Percentiles rank a stretch among this genome's conserved stretches.
Conservation (phyloP, 2,329 filamentous ascomycete species). For the Ophiostoma angusticollis region DNA sequence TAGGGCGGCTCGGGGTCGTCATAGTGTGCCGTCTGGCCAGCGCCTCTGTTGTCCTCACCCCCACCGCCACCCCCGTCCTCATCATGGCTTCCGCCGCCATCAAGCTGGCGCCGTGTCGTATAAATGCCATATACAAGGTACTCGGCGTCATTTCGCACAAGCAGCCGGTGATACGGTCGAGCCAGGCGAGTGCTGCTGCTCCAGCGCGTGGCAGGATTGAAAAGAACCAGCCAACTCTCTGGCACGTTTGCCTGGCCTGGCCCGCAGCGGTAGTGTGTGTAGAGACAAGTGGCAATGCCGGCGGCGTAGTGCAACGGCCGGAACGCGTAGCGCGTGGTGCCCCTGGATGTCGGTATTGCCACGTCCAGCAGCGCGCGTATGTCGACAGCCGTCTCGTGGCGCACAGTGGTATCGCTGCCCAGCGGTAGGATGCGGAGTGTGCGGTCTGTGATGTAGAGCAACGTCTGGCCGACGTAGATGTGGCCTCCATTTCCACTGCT, state of each 20-base stretch:
- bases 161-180: slow-evolving; percentile 41
- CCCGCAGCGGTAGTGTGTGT: slow-evolving; percentile 27
- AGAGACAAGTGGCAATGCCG: slow-evolving; percentile 44
- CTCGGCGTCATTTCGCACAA: slow-evolving; percentile 50
- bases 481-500: too few relatives aligned
- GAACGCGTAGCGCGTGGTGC: slow-evolving; percentile 31
- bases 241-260: slow-evolving; percentile 16
- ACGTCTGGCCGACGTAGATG: slow-evolving; percentile 37
- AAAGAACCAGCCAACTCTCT: slow-evolving; percentile 40
- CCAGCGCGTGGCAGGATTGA: slow-evolving; percentile 27
- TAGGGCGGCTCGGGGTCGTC: slow-evolving; percentile 30
- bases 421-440: slow-evolving; percentile 47
- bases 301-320: slow-evolving; percentile 43
- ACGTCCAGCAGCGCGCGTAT: slow-evolving; percentile 29
- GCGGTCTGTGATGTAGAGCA: slow-evolving; percentile 47
- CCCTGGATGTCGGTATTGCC: slow-evolving; percentile 23
- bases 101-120: slow-evolving; percentile 28
- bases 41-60: background rate
- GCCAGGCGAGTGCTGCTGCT: slow-evolving; percentile 31
- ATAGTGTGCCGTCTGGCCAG: slow-evolving; percentile 9
- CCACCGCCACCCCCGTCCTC: background rate
- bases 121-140: slow-evolving; percentile 57
- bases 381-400: slow-evolving; percentile 42
- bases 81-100: slow-evolving; percentile 11
- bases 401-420: slow-evolving; percentile 26